phyloP scores from a whole-genome alignment of 192 early-diverging fungal genomes.

The Backusella psychrophila region DNA sequence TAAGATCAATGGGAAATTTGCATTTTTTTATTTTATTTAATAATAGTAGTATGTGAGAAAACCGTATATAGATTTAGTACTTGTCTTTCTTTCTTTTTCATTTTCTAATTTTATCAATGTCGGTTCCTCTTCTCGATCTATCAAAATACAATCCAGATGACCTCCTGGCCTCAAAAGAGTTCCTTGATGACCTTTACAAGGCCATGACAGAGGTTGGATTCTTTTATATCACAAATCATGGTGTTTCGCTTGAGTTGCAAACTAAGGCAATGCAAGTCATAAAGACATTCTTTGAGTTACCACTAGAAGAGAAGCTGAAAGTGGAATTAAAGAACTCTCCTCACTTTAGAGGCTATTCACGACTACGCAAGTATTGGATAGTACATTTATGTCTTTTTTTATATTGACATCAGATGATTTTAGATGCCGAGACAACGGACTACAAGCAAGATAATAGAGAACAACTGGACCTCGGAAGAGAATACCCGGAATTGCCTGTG shows the following conservation, averaged over 20 bases:
- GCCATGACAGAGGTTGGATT: conserved; percentile 55
- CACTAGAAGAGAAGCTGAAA: conserved; percentile 53
- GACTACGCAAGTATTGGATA: conserved; percentile 32
- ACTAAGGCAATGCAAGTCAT: conserved; percentile 36
- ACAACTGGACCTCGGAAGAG: conserved; percentile 57
- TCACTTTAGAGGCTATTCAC: conserved; percentile 59
- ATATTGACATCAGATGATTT: neutral
- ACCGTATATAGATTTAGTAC: neutral
- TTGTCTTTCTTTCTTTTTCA: neutral
- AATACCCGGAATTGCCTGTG: conserved; percentile 28
- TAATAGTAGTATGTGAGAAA: neutral
- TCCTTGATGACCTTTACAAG: conserved; percentile 46
- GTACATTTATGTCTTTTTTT: neutral
- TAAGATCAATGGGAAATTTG: neutral
- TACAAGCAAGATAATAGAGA: conserved; percentile 46
- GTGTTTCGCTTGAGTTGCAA: conserved; percentile 20
- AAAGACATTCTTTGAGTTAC: conserved; percentile 51
- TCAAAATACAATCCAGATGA: conserved; percentile 6
- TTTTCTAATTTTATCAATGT: neutral
- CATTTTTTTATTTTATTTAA: neutral
- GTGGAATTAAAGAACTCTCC: conserved; percentile 52
- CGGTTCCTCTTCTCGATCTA: conserved; percentile 29
- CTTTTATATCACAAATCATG: conserved; percentile 56
- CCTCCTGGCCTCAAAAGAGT: conserved; percentile 16
- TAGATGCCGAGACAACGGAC: conserved; percentile 34